These are phyloP conservation scores for Saprolegnia parasitica DNA, from an alignment of 352 stramenopile genomes.

Conservation along the genomic window DNA sequence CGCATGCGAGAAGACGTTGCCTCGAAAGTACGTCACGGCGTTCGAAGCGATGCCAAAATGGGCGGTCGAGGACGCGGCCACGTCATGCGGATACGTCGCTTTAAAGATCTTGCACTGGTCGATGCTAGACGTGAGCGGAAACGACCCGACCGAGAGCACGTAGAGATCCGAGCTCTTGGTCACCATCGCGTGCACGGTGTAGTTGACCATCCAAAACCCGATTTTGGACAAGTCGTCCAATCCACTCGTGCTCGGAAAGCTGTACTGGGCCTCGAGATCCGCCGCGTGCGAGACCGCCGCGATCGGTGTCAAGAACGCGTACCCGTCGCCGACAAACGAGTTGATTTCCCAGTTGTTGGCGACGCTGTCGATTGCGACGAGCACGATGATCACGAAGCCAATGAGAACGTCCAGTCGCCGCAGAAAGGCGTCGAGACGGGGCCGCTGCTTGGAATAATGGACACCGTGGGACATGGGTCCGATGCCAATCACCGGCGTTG, in stretches of 20 bases:
- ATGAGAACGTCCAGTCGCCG: background rate
- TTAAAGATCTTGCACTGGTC: constrained; percentile 8
- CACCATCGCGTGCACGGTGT: background rate
- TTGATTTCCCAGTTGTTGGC: constrained; percentile 30
- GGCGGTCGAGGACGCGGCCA: background rate
- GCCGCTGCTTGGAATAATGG: background rate
- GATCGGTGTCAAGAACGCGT: constrained; percentile 20
- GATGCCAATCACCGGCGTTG: background rate
- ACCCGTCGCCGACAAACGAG: constrained; percentile 17
- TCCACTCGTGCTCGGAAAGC: background rate
- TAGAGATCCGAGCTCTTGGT: background rate
- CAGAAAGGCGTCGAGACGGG: background rate
- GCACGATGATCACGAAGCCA: background rate
- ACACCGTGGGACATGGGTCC: background rate
- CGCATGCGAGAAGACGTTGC: constrained; percentile 7
- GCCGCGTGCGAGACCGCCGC: background rate
- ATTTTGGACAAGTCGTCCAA: constrained; percentile 14
- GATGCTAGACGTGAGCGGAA: background rate
- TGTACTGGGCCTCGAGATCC: constrained; percentile 2
- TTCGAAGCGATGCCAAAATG: background rate
- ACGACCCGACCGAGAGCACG: constrained; percentile 2
- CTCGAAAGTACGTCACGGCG: constrained; percentile 14
- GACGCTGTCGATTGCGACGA: constrained; percentile 19
- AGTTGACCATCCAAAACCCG: constrained; percentile 15
- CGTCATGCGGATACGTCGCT: constrained; percentile 1